phyloP scores from a whole-genome alignment of 2,329 filamentous ascomycete genomes.

The Fusarium oligoseptatum region DNA sequence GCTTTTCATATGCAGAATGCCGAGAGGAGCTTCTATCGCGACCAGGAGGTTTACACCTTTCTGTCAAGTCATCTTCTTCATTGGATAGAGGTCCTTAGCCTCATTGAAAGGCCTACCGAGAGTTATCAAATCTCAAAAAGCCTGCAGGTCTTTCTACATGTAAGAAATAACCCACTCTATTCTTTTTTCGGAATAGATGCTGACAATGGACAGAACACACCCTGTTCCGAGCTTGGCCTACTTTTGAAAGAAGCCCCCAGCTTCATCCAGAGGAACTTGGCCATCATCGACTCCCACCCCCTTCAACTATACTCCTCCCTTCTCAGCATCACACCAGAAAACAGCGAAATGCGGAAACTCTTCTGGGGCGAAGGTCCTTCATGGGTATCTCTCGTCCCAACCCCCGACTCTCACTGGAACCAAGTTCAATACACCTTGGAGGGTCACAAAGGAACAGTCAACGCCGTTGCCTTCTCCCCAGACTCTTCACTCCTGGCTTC shows the following conservation, averaged over 20 bases:
- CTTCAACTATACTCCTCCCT: conserved; percentile 4
- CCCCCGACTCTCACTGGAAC: neutral
- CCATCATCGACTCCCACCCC: neutral
- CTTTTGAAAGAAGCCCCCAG: neutral
- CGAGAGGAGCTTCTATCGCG: conserved; percentile 36
- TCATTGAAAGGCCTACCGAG: conserved; percentile 39
- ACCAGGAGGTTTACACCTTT: conserved; percentile 49
- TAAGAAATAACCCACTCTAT: neutral
- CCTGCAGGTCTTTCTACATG: neutral
- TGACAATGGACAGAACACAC: neutral
- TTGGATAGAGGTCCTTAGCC: conserved; percentile 56
- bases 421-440: neutral
- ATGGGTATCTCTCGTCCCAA: neutral
- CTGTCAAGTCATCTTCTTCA: conserved; percentile 55
- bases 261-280: neutral
- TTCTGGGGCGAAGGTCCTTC: neutral
- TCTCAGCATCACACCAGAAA: neutral
- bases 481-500: neutral
- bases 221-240: neutral
- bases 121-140: neutral
- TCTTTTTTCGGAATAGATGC: too few species aligned
- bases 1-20: conserved; percentile 48
- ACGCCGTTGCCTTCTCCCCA: neutral
- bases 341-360: accelerated
- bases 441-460: neutral